Base-by-base conservation (phyloP, 495 filamentous ascomycete genomes). In the Penicillium tannophilum region DNA sequence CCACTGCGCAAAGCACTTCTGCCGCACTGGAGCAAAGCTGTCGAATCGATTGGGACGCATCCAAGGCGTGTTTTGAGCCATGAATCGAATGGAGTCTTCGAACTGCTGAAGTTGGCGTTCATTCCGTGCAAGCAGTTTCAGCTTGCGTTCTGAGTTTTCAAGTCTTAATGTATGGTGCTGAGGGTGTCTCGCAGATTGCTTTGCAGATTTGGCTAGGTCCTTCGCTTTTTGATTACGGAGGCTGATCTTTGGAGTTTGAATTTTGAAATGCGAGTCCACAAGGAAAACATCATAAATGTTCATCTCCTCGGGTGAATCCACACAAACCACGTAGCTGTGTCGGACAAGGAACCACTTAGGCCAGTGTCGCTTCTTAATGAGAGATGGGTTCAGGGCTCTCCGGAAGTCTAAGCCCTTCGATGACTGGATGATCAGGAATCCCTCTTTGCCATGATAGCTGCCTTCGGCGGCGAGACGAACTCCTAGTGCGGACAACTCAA, bases 201-300 rank as follows among this genome's bases (percentile, higher is more conserved):
- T 89, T 19, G 82, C 82, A 17, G 78, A 78, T 44, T 77, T 82
- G 10, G 84, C 82, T 35, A 87, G 80, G 14, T 88, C 83, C 64
- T 87, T 92, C 59, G 82, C 85, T 64, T 88, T 89, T 62, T 82
- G 80, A 52, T 87, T 80, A 28, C 82, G 74, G 24, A 87, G 71
- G 46, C 77, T 79, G 58, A 79, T 76, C 60, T 80, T 82, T 66
- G 88, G 88, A 33, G 89, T 84, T 50, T 91, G 84, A 26, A 96
- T 84, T 36, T 83, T 79, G 72, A 97, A 99, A 58, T 86, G 83
- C 1, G 90, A 77, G 65, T 99, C 94, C 20, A 97, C 89, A 9
- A 99, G 82, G 68, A 98, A 97, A 61, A 98, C 94, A 76, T 99
- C 94, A 68, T 97, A 98, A 42, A 98, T 96, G 67, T 96, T 95